phyloP scores from a whole-genome alignment of 2,329 filamentous ascomycete species.

The Apiospora koreana region DNA sequence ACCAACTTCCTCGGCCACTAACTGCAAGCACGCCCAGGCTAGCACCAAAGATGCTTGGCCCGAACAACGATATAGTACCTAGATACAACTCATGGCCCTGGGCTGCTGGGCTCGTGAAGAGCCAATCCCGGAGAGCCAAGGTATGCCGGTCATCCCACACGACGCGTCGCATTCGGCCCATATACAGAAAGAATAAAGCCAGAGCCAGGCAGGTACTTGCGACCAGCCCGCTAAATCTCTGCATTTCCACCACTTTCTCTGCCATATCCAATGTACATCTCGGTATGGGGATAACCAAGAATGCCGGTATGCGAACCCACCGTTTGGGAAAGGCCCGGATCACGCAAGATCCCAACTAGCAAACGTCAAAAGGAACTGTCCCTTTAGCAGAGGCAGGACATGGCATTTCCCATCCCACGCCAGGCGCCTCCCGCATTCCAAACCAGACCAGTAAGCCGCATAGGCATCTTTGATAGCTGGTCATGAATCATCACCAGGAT shows the following conservation, averaged over 20 bases:
- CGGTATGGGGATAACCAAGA: neutral
- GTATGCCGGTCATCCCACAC: constrained; percentile 15
- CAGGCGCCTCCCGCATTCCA: neutral
- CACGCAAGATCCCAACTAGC: constrained; percentile 15
- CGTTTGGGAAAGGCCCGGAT: constrained; percentile 13
- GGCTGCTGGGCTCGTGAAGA: neutral
- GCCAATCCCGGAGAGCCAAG: constrained; percentile 1
- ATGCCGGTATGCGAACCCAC: constrained; percentile 15
- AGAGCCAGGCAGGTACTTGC: neutral
- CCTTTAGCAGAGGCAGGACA: neutral
- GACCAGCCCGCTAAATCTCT: neutral
- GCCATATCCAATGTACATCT: neutral
- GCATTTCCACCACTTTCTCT: neutral
- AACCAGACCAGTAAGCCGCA: neutral
- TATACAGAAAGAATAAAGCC: neutral
- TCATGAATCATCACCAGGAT: constrained; percentile 16
- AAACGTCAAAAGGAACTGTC: constrained; percentile 11
- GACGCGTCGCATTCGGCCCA: constrained; percentile 15
- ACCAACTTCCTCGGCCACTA: neutral
- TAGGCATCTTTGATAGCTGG: neutral
- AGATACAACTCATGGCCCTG: neutral
- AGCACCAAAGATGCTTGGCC: neutral
- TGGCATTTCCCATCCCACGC: constrained; percentile 5
- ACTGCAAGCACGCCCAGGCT: neutral
- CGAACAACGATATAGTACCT: neutral